Percentiles rank a stretch among this genome's conserved stretches.
phyloP scores from a whole-genome alignment of 495 filamentous ascomycete genomes.

The Aspergillus sclerotioniger region DNA sequence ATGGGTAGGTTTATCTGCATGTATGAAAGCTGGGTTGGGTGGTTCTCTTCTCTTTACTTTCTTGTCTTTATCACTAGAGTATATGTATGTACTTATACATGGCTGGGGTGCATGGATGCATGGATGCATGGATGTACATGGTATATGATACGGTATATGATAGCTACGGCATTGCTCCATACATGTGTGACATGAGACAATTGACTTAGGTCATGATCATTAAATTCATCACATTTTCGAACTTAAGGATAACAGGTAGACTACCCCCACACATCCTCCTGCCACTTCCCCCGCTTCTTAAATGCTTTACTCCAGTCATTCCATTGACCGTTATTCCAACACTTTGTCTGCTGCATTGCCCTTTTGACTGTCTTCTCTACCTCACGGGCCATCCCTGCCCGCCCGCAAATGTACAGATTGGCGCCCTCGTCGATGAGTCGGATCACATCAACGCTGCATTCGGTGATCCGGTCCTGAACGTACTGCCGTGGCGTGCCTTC shows the following conservation, averaged over 20 bases:
- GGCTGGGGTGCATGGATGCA: background rate
- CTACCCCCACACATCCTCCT: constrained; percentile 51
- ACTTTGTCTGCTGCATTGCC: constrained; percentile 26
- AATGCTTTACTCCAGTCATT: constrained; percentile 41
- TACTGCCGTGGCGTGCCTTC: constrained; percentile 25
- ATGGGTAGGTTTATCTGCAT: too few species aligned
- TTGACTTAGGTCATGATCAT: too few species aligned
- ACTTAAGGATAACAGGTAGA: background rate
- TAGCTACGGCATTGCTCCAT: background rate
- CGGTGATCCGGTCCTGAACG: constrained; percentile 42
- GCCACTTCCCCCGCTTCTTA: constrained; percentile 49
- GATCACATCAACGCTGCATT: constrained; percentile 33
- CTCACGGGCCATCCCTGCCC: constrained; percentile 51
- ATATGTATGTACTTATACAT: too few species aligned
- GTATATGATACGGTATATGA: too few species aligned
- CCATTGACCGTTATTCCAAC: constrained; percentile 36
- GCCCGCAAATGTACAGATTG: constrained; percentile 51
- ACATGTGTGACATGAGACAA: background rate
- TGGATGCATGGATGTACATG: background rate
- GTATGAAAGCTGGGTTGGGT: too few species aligned
- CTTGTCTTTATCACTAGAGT: too few species aligned
- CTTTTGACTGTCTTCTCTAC: constrained; percentile 40
- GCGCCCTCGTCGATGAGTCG: constrained; percentile 37
- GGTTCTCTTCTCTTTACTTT: too few species aligned
- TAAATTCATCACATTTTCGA: background rate